These are phyloP conservation scores for Tuber calosporum DNA, from an alignment of 495 filamentous ascomycete species.

Conservation along the genomic window DNA sequence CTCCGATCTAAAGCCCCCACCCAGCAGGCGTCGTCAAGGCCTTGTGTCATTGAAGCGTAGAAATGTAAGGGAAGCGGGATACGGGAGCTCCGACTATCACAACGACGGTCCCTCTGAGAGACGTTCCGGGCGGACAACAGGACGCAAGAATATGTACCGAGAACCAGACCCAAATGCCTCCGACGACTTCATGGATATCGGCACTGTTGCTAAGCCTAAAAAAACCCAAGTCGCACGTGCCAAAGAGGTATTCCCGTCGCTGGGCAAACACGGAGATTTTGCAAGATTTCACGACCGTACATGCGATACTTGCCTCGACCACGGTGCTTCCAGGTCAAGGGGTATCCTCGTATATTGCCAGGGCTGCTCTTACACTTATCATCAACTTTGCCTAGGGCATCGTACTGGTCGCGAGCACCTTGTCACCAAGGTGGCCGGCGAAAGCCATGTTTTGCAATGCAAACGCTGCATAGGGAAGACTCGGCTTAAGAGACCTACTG, in stretches of 20 bases:
- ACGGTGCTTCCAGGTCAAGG: constrained; percentile 52
- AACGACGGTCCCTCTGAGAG: constrained; percentile 2
- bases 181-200: constrained; percentile 42
- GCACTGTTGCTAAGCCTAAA: constrained; percentile 9
- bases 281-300: constrained; percentile 52
- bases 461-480: constrained; percentile 66
- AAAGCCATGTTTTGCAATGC: constrained; percentile 83
- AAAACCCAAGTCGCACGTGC: constrained; percentile 26
- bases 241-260: constrained; percentile 31
- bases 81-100: neutral
- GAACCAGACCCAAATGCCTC: constrained; percentile 24
- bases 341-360: constrained; percentile 73
- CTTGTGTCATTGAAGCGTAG: neutral
- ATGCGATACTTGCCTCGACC: constrained; percentile 65
- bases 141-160: constrained; percentile 30
- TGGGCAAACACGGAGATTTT: constrained; percentile 33
- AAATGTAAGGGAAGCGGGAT: neutral
- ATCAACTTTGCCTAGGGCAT: constrained; percentile 71
- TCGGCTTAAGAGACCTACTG: constrained; percentile 58
- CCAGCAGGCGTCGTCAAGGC: neutral
- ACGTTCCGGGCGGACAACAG: constrained; percentile 23
- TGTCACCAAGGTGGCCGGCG: constrained; percentile 78
- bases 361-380: constrained; percentile 76
- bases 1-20: constrained; percentile 13
- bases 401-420: constrained; percentile 70